These are phyloP conservation scores for Flaveria trinervia DNA, from an alignment of 129 eudicot species.

Conservation along the genomic window DNA sequence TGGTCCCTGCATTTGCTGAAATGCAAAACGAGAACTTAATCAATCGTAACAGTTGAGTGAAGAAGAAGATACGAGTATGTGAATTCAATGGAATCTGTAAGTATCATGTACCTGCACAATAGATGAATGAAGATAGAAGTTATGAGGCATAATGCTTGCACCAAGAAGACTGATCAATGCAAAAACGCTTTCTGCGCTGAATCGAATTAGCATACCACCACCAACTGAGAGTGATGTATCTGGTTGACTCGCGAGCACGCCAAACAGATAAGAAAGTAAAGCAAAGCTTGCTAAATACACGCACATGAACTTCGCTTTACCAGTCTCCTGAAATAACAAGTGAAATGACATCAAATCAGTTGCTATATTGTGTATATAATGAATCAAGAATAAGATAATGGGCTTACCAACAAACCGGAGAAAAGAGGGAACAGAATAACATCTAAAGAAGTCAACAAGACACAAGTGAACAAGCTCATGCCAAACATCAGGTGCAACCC, in stretches of 20 bases:
- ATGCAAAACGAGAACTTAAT: constrained; percentile 16
- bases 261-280: constrained; percentile 56
- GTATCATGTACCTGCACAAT: constrained; percentile 62
- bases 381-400: constrained; percentile 1
- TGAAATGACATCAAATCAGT: background rate
- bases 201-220: constrained; percentile 41
- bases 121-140: constrained; percentile 90
- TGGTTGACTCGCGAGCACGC: constrained; percentile 63
- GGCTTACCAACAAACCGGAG: constrained; percentile 61
- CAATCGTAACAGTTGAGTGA: background rate
- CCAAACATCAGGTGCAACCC: constrained; percentile 79
- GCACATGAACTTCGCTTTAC: constrained; percentile 55
- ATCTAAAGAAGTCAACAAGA: constrained; percentile 69
- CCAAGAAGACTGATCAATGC: constrained; percentile 85
- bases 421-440: constrained; percentile 74
- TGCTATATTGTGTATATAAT: background rate
- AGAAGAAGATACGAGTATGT: background rate
- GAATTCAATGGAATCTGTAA: background rate
- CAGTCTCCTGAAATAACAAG: constrained; percentile 50
- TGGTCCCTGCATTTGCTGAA: constrained; percentile 62
- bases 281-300: constrained; percentile 49
- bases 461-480: constrained; percentile 63
- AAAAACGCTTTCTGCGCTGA: constrained; percentile 72
- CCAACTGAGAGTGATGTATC: constrained; percentile 52
- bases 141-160: constrained; percentile 96